Base-by-base conservation (phyloP, 2,329 filamentous ascomycete species). In the Ophiosphaerella herpotricha region DNA sequence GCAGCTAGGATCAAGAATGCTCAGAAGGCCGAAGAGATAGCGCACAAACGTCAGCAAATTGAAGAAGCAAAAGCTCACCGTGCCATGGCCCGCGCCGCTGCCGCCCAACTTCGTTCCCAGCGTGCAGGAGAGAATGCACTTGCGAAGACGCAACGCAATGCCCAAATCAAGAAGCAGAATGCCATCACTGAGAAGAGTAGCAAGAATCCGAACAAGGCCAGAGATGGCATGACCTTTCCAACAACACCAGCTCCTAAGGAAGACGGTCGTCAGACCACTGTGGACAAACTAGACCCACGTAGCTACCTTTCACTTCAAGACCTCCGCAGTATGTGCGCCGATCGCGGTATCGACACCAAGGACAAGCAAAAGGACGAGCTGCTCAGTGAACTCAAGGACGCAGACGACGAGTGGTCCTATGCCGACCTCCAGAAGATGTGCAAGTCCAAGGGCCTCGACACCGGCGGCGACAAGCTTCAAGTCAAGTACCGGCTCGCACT, bases 401-500 rank as follows among this genome's bases (percentile, higher is more conserved):
- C 59, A 2, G 68, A 72, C 43, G 53, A 60, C 12, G 43, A 54
- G 49, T 60, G 50, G 42, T 60, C 39, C 3, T 31, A 52, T 8
- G 42, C 40, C 5, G 52, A 67, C 12, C 56, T 72, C 11, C 55
- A 56, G 52, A 58, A 54, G 29, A 60, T 63, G 59, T 63, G 61
- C 42, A 52, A 49, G 21, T 31, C 52, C 6, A 63, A 61, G 50
- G 62, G 61, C 21, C 47, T 71, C 31, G 61, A 52, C 12, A 41
- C 41, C 4, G 51, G 54, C 12, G 59, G 57, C 14, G 65, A 23
- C 29, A 71, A 69, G 55, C 18, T 47, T 7, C 47, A 58, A 42
- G 58, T 70, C 52, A 52, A 48, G 36, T 63, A 65, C 26, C 57
- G 63, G 49, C 48, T 72, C 21, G 68, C 69, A 2, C 42, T 64